Percentiles rank a stretch among this genome's conserved stretches.
These are phyloP conservation scores for Hansenula sp. DNA, from an alignment of 1,139 yeast species.

Conservation along the genomic window DNA sequence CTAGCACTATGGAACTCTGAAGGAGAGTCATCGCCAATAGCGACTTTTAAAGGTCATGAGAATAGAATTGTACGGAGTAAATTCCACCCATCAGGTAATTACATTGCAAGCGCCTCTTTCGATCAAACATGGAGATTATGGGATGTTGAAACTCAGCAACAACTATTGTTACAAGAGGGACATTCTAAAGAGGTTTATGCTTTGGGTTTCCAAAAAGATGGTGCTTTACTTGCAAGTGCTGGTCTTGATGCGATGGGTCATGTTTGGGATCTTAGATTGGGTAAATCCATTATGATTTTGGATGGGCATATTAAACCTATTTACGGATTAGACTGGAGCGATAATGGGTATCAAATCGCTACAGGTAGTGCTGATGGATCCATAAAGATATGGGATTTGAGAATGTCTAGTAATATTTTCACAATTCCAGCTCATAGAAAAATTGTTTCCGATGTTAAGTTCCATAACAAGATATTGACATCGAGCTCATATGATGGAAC, in stretches of 20 bases:
- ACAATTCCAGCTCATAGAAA: slow-evolving; percentile 77
- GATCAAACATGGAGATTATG: slow-evolving; percentile 90
- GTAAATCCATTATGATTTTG: slow-evolving; percentile 56
- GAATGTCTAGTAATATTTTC: slow-evolving; percentile 42
- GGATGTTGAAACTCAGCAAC: slow-evolving; percentile 54
- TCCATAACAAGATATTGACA: slow-evolving; percentile 44
- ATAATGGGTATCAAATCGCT: slow-evolving; percentile 71
- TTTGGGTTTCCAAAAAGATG: slow-evolving; percentile 70
- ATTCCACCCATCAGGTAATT: slow-evolving; percentile 62
- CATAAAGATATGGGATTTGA: slow-evolving; percentile 82
- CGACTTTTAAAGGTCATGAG: slow-evolving; percentile 35
- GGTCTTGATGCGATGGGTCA: slow-evolving; percentile 76
- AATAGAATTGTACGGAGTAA: slow-evolving; percentile 60
- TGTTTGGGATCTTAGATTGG: slow-evolving; percentile 87
- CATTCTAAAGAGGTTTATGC: slow-evolving; percentile 73
- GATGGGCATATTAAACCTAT: slow-evolving; percentile 73
- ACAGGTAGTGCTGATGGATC: slow-evolving; percentile 85
- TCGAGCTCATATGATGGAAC: slow-evolving; percentile 71
- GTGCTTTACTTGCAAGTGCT: slow-evolving; percentile 70
- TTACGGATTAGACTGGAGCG: slow-evolving; percentile 70
- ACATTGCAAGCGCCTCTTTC: slow-evolving; percentile 68
- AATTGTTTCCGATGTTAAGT: slow-evolving; percentile 64
- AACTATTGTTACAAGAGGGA: slow-evolving; percentile 71
- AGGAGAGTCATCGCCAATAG: slow-evolving; percentile 4
- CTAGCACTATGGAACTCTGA: slow-evolving; percentile 12